These are phyloP conservation scores for Cinnamomum micranthum DNA, from an alignment of 164 flowering plant genomes.

Conservation along the genomic window DNA sequence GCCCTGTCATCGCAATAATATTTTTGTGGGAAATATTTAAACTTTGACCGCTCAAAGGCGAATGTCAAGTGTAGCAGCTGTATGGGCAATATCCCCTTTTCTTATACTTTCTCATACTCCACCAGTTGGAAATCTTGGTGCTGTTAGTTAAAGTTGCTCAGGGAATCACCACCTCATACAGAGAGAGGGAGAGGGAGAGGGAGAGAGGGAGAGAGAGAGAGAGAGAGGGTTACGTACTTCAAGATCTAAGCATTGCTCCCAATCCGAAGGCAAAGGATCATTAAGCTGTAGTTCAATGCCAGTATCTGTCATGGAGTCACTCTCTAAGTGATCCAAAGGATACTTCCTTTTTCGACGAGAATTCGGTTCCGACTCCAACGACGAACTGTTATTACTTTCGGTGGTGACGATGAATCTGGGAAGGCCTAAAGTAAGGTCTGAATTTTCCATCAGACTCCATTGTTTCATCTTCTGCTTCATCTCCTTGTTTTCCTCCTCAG, in stretches of 20 bases:
- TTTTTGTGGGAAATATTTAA: too few relatives aligned
- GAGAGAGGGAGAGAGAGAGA: too few relatives aligned
- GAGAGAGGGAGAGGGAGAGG: too few relatives aligned
- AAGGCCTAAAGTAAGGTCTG: constrained; percentile 53
- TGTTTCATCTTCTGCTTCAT: not conserved
- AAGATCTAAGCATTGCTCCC: constrained; percentile 74
- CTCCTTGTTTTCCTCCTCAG: constrained; percentile 5
- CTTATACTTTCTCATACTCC: too few relatives aligned
- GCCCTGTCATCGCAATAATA: too few relatives aligned
- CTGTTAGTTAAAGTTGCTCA: too few relatives aligned
- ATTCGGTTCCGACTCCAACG: constrained; percentile 24
- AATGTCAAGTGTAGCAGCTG: too few relatives aligned
- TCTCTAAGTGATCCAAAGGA: constrained; percentile 21
- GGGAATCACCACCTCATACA: too few relatives aligned
- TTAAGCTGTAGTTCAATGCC: constrained; percentile 51
- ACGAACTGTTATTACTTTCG: constrained; percentile 17
- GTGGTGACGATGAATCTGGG: constrained; percentile 5
- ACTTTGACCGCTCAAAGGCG: too few relatives aligned
- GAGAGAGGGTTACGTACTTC: constrained; percentile 22
- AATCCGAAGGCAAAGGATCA: constrained; percentile 49
- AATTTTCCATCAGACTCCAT: constrained; percentile 27
- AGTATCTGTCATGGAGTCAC: constrained; percentile 14
- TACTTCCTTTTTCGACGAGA: constrained; percentile 51
- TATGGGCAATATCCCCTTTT: too few relatives aligned
- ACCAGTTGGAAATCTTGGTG: too few relatives aligned